These are phyloP conservation scores for Cornus kousa DNA, from an alignment of 148 eudicot species.

Conservation along the genomic window DNA sequence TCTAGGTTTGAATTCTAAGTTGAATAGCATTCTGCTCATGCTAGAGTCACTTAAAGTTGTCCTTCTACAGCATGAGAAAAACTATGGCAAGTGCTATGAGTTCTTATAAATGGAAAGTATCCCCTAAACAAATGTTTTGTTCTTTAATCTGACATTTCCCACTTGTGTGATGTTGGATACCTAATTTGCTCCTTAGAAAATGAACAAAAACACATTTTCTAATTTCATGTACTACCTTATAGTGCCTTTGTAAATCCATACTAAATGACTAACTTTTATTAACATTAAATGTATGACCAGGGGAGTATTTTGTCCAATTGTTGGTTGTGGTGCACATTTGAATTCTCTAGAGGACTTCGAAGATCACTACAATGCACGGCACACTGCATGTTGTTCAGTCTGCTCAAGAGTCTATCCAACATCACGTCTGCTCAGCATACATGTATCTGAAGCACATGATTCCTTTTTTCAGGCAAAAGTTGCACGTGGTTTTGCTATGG, in stretches of 20 bases:
- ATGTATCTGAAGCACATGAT: conserved; percentile 90
- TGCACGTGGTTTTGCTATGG: conserved; percentile 84
- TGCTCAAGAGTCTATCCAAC: conserved; percentile 95
- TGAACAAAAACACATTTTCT: not conserved
- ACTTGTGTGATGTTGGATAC: not conserved
- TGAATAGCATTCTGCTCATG: not conserved
- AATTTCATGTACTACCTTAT: not conserved
- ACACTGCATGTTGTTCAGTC: conserved; percentile 83
- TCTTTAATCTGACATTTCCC: not conserved
- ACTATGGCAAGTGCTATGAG: not conserved
- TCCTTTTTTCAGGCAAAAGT: conserved; percentile 96
- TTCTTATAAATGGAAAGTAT: not conserved
- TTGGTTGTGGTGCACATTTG: conserved; percentile 74
- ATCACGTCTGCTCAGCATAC: conserved; percentile 84
- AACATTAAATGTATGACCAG: conserved; percentile 28
- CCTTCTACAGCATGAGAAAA: not conserved
- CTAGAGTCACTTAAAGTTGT: not conserved
- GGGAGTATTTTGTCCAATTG: conserved; percentile 75
- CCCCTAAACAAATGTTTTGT: not conserved
- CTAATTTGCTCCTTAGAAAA: not conserved
- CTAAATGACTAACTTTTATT: not conserved
- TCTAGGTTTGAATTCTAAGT: not conserved
- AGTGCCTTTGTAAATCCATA: not conserved
- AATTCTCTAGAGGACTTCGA: conserved; percentile 72
- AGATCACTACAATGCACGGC: conserved; percentile 86